phyloP scores from a whole-genome alignment of 2,329 filamentous ascomycete genomes.

The Scytalidium sp. region DNA sequence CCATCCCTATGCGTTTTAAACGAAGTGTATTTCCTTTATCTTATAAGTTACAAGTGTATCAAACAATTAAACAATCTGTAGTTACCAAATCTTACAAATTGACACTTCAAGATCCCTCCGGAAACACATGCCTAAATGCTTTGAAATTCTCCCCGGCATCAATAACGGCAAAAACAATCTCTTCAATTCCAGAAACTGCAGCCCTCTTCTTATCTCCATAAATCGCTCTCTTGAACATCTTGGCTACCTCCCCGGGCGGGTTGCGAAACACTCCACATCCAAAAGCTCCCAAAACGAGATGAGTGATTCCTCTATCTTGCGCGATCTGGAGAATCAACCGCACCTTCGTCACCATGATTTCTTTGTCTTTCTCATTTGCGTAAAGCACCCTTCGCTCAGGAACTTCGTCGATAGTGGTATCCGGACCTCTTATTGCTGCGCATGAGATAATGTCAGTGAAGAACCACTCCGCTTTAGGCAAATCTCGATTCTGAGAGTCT shows the following conservation, averaged over 20 bases:
- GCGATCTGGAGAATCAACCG: constrained; percentile 34
- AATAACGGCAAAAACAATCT: constrained; percentile 62
- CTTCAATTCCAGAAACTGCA: constrained; percentile 60
- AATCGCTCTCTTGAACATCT: constrained; percentile 55
- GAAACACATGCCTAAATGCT: constrained; percentile 42
- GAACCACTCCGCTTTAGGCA: constrained; percentile 32
- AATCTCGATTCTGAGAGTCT: constrained; percentile 37
- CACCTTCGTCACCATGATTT: constrained; percentile 25
- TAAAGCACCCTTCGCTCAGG: constrained; percentile 7
- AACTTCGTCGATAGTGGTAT: constrained; percentile 5
- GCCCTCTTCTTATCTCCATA: constrained; percentile 60
- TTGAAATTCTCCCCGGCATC: constrained; percentile 49
- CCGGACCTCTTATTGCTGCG: constrained; percentile 16
- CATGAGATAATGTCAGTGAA: constrained; percentile 23
- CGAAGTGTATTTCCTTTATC: too few species aligned
- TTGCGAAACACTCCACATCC: constrained; percentile 68
- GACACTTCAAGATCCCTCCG: too few species aligned
- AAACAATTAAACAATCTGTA: too few species aligned
- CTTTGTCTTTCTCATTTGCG: constrained; percentile 23
- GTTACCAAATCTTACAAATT: too few species aligned
- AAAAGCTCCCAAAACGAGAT: constrained; percentile 64
- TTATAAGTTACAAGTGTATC: too few species aligned
- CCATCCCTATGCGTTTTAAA: too few species aligned
- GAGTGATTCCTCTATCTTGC: constrained; percentile 47
- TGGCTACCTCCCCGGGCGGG: constrained; percentile 58